Percentiles rank a stretch among this genome's conserved stretches.
These are phyloP conservation scores for Cylindrodendrum hubeiense DNA, from an alignment of 2,329 filamentous ascomycete species.

Conservation along the genomic window DNA sequence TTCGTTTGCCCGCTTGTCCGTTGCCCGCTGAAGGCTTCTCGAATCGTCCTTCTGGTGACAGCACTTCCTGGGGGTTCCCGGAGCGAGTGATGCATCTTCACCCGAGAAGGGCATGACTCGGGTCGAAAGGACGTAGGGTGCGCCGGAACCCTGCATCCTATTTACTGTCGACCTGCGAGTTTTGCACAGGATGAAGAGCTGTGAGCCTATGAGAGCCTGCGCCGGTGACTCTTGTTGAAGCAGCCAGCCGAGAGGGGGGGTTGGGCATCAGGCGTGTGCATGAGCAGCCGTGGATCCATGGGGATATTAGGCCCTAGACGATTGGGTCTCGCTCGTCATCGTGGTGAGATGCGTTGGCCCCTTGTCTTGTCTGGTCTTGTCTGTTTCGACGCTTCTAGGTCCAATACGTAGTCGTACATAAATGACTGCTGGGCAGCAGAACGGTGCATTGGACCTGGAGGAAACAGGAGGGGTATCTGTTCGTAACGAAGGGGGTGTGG, in stretches of 20 bases:
- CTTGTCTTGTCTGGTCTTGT: conserved; percentile 11
- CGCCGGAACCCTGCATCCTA: conserved; percentile 1
- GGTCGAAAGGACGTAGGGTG: conserved; percentile 13
- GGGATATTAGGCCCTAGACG: conserved; percentile 18
- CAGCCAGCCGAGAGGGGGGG: conserved; percentile 29
- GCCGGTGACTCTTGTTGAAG: conserved; percentile 19
- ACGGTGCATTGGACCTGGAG: background rate
- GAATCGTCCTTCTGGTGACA: conserved; percentile 24
- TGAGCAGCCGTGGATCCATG: conserved; percentile 29
- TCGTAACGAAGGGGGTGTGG: conserved; percentile 18
- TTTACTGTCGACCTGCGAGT: conserved; percentile 14
- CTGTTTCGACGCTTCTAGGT: conserved; percentile 13
- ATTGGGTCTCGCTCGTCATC: conserved; percentile 30
- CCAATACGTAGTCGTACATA: conserved; percentile 8
- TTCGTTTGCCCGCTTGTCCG: conserved; percentile 2
- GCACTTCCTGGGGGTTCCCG: conserved; percentile 23
- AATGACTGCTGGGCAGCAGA: conserved; percentile 13
- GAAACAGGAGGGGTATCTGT: conserved; percentile 22
- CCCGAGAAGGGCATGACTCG: conserved; percentile 27
- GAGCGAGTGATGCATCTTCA: conserved; percentile 19
- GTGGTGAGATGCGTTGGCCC: conserved; percentile 28
- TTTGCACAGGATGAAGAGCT: conserved; percentile 10
- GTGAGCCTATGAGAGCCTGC: conserved; percentile 22
- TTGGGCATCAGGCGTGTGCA: conserved; percentile 42
- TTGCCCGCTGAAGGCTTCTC: conserved; percentile 26